Evolutionary conservation across 1,139 yeast species (phyloP).

Genomic region (Yamadazyma trypodendri): DNA sequence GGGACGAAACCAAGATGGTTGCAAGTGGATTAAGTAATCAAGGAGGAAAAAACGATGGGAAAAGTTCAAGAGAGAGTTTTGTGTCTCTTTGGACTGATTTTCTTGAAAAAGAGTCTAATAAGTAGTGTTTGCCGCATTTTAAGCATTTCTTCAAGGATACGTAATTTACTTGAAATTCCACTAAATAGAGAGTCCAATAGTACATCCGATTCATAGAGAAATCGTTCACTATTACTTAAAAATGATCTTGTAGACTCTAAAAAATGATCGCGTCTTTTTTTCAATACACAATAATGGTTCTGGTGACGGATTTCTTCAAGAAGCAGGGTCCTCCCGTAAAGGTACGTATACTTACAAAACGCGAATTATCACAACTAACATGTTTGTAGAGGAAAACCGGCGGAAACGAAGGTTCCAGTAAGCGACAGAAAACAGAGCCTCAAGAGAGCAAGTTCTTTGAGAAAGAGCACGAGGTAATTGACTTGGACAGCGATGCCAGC

Average conservation of each 20-base stretch:
- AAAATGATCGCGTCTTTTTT: slow-evolving; percentile 1
- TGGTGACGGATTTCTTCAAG: slow-evolving; percentile 21
- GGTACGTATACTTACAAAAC: not conserved
- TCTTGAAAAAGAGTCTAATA: slow-evolving; percentile 68
- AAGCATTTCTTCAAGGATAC: too few relatives aligned
- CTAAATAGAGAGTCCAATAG: too few relatives aligned
- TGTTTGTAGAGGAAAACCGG: slow-evolving; percentile 2
- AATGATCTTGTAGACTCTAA: not conserved
- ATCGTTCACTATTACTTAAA: too few relatives aligned
- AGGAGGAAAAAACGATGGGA: slow-evolving; percentile 19
- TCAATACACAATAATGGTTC: slow-evolving; percentile 14
- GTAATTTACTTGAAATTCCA: too few relatives aligned
- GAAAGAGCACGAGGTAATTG: slow-evolving; percentile 16
- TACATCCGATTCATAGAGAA: too few relatives aligned
- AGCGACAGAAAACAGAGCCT: slow-evolving; percentile 5
- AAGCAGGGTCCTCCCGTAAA: slow-evolving; percentile 6
- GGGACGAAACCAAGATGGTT: slow-evolving; percentile 82
- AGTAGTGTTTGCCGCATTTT: too few relatives aligned
- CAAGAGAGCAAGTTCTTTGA: slow-evolving; percentile 8
- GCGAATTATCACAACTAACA: not conserved
- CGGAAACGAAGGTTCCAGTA: slow-evolving; percentile 1
- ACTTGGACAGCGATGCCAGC: slow-evolving; percentile 17
- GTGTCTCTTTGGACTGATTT: slow-evolving; percentile 89
- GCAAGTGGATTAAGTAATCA: slow-evolving; percentile 72
- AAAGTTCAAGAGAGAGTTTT: slow-evolving; percentile 60